Base-by-base conservation (phyloP, 257 asterid genomes). In the Gentiana macrophylla region DNA sequence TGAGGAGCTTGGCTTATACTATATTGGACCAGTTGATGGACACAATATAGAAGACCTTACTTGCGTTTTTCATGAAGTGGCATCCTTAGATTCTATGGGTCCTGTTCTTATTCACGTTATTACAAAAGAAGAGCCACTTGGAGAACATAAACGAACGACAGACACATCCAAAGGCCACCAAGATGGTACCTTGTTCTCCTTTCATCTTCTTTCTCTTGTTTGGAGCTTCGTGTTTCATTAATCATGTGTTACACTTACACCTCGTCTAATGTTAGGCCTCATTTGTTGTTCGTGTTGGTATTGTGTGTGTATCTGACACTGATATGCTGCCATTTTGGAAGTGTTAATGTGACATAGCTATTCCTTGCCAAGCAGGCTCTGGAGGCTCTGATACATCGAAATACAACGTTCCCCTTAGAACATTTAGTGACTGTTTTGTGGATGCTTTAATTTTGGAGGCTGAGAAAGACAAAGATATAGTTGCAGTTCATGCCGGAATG, bases 11-110 rank as follows among this genome's bases (percentile, higher is more conserved):
- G 97, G 97, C 44, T 68, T 89, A 70, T 89, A 89, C 72, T 89
- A 89, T 62, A 89, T 89, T 60, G 95, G 97, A 61, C 97, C 97
- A 44, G 84, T 89, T 34, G 95, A 89, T 62, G 97, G 97, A 6
- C 95, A 86, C 74, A 86, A 81, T 61, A 80, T 89, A 62, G 97
- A 84, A 60, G 95, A 89, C 67, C 95, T 89, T 46, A 69, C 81
- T 12, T 86, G 95, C 44, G 90, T 89, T 54, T 55, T 89, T 63
- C 73, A 66, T 54, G 90, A 89, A 75, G 97, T 89, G 63, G 93
- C 94, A 24, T 84, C 95, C 7, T 65, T 89, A 80, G 87, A 86
- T 64, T 79, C 94, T 36, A 81, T 79, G 84, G 97, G 97, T 37
- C 97, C 97, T 1, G 97, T 89, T 70, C 74, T 89, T 43, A 71